Percentiles rank a stretch among this genome's conserved stretches.
Conservation (phyloP, 1,139 yeast genomes). For the Candida sp. region DNA sequence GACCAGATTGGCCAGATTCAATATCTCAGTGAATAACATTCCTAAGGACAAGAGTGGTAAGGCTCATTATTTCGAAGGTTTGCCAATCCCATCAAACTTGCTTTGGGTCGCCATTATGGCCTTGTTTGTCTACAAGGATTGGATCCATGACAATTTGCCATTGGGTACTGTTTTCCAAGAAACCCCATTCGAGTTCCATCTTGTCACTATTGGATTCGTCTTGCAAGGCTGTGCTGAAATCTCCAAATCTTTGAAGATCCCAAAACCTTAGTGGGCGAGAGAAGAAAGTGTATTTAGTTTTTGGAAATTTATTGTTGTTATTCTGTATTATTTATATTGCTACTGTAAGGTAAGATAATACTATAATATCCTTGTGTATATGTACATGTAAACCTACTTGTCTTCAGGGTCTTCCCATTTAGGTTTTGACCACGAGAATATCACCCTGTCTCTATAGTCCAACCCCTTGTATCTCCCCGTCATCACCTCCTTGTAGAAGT, state of each 20-base stretch:
- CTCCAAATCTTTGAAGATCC: slow-evolving; percentile 87
- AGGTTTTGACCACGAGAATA: slow-evolving; percentile 21
- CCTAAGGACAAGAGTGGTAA: slow-evolving; percentile 90
- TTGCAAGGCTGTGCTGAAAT: slow-evolving; percentile 92
- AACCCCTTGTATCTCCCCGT: slow-evolving; percentile 27
- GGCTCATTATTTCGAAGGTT: slow-evolving; percentile 87
- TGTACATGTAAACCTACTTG: neutral
- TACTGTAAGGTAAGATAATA: neutral
- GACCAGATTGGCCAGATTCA: slow-evolving; percentile 92
- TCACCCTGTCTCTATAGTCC: slow-evolving; percentile 26
- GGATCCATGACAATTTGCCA: slow-evolving; percentile 58
- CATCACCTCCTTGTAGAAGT: slow-evolving; percentile 28
- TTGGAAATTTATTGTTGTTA: neutral
- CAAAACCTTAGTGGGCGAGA: slow-evolving; percentile 63
- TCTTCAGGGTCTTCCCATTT: slow-evolving; percentile 13
- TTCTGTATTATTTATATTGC: neutral
- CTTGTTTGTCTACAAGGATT: slow-evolving; percentile 55
- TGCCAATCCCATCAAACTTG: slow-evolving; percentile 92
- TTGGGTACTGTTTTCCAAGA: slow-evolving; percentile 63
- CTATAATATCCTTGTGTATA: neutral
- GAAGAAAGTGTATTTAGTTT: slow-evolving; percentile 8
- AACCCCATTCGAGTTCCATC: slow-evolving; percentile 74
- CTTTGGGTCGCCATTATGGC: slow-evolving; percentile 78
- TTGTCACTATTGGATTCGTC: slow-evolving; percentile 64
- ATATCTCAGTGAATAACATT: slow-evolving; percentile 89